Evolutionary conservation across 75 land plant species (phyloP).

Genomic region (Ceratopteris richardii): DNA sequence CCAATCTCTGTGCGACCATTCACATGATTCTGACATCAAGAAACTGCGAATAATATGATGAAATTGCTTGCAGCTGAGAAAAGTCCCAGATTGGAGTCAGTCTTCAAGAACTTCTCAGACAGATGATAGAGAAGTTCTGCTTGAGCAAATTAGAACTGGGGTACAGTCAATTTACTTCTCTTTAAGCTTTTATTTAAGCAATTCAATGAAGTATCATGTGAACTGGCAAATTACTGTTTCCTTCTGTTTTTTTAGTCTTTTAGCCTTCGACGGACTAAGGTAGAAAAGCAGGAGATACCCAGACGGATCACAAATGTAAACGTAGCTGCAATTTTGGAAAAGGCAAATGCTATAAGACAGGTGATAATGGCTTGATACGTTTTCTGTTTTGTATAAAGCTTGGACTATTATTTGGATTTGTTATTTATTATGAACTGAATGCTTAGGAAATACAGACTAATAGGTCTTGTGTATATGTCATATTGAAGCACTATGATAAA

Average conservation of each 20-base stretch:
- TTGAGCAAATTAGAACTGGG: slow-evolving; percentile 50
- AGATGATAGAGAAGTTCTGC: slow-evolving; percentile 54
- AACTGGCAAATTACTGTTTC: not conserved
- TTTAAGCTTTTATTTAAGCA: not conserved
- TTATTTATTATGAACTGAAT: not conserved
- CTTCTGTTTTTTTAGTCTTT: slow-evolving; percentile 51
- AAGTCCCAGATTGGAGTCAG: slow-evolving; percentile 40
- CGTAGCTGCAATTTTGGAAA: slow-evolving; percentile 90
- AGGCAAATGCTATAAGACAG: slow-evolving; percentile 93
- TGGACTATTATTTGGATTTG: not conserved
- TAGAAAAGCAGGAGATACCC: slow-evolving; percentile 41
- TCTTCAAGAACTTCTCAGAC: slow-evolving; percentile 25
- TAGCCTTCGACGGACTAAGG: slow-evolving; percentile 50
- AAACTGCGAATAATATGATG: too few relatives aligned
- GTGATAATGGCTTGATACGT: slow-evolving; percentile 14
- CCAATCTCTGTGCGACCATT: too few relatives aligned
- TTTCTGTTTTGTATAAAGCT: not conserved
- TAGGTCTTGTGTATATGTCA: too few relatives aligned
- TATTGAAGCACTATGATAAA: too few relatives aligned
- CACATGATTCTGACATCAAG: too few relatives aligned
- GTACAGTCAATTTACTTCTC: slow-evolving; percentile 9
- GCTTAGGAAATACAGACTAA: not conserved
- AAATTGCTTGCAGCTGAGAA: slow-evolving; percentile 54
- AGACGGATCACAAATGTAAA: slow-evolving; percentile 64
- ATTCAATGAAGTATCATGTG: slow-evolving; percentile 5